Evolutionary conservation across 225 moss, liverwort and hornwort species (phyloP).

Genomic region (Ulota crispa): DNA sequence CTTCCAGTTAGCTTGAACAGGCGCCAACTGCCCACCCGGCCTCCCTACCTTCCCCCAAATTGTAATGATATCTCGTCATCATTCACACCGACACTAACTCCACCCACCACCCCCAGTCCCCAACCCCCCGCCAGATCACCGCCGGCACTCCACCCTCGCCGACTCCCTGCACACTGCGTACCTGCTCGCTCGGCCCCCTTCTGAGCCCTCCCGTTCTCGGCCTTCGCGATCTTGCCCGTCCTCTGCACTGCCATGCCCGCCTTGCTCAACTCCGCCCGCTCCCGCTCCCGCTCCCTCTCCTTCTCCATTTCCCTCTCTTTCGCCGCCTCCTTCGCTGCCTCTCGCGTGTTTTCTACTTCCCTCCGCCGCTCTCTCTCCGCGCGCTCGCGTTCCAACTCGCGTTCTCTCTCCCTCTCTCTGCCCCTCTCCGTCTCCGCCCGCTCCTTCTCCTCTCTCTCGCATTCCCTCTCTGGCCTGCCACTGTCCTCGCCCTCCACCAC

Average conservation of each 20-base stretch:
- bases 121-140: background rate
- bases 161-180: constrained; percentile 32
- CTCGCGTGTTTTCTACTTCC: constrained; percentile 42
- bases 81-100: background rate
- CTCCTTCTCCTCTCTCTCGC: constrained; percentile 47
- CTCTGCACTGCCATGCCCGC: constrained; percentile 27
- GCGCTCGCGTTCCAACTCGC: constrained; percentile 40
- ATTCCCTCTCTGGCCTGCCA: constrained; percentile 47
- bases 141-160: background rate
- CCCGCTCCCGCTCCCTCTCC: constrained; percentile 58
- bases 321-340: constrained; percentile 30
- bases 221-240: constrained; percentile 48
- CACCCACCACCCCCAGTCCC: too few relatives aligned
- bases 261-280: constrained; percentile 52
- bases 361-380: constrained; percentile 41
- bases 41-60: too few relatives aligned
- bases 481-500: constrained; percentile 28
- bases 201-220: constrained; percentile 54
- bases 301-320: constrained; percentile 50
- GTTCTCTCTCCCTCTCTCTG: constrained; percentile 48
- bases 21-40: too few relatives aligned
- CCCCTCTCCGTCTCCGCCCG: constrained; percentile 33
- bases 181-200: constrained; percentile 64
- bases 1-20: too few relatives aligned
- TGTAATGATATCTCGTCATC: background rate